Conservation (phyloP, 257 asterid species). For the Mentha longifolia region DNA sequence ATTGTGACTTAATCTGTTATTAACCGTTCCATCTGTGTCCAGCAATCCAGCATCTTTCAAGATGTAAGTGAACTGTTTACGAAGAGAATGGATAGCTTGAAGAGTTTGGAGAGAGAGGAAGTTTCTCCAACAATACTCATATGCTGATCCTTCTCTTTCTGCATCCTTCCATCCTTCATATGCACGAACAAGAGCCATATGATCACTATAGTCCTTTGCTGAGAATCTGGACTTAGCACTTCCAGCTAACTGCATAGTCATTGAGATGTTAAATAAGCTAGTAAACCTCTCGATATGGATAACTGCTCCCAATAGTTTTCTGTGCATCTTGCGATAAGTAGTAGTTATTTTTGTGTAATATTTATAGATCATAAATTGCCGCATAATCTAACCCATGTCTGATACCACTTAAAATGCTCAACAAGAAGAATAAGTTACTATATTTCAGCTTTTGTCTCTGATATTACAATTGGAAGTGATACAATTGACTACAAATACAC, state of each 20-base stretch:
- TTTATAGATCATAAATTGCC: background rate
- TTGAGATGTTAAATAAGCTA: slow-evolving; percentile 30
- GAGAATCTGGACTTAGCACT: slow-evolving; percentile 95
- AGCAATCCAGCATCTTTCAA: slow-evolving; percentile 86
- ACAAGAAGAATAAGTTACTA: background rate
- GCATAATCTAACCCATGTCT: background rate
- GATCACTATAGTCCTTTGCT: slow-evolving; percentile 98
- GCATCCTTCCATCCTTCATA: slow-evolving; percentile 99
- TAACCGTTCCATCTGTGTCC: slow-evolving; percentile 60
- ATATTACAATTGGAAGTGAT: background rate
- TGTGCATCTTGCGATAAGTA: slow-evolving; percentile 4
- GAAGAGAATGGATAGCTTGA: slow-evolving; percentile 94
- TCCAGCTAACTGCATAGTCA: slow-evolving; percentile 78
- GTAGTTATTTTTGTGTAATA: background rate
- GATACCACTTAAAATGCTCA: background rate
- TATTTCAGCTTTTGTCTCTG: background rate
- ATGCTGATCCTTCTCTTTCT: slow-evolving; percentile 96
- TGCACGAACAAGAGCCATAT: slow-evolving; percentile 99
- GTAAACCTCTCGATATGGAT: slow-evolving; percentile 14
- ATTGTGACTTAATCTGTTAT: slow-evolving; percentile 84
- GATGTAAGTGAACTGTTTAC: slow-evolving; percentile 88
- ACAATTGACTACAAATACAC: background rate
- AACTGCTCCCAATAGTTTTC: background rate
- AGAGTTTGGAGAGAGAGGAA: slow-evolving; percentile 95
- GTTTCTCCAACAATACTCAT: slow-evolving; percentile 97